These are phyloP conservation scores for Coemansia sp. DNA, from an alignment of 192 early-diverging fungal genomes.

Conservation along the genomic window DNA sequence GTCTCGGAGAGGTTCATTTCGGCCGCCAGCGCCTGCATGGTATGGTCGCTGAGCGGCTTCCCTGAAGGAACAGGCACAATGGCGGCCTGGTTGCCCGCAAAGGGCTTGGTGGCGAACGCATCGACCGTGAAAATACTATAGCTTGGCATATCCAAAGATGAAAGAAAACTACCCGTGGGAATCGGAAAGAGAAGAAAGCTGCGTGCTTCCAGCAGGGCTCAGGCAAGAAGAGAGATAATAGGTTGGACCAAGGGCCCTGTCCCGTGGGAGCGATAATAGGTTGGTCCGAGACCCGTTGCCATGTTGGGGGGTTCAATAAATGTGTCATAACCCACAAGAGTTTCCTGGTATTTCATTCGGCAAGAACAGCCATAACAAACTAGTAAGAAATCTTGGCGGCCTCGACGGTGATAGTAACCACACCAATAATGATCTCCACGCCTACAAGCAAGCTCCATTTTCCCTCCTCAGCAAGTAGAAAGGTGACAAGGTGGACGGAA, in stretches of 20 bases:
- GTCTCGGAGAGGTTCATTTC: slow-evolving; percentile 51
- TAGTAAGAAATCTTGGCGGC: slow-evolving; percentile 45
- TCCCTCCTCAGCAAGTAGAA: not conserved
- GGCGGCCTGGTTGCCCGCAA: slow-evolving; percentile 40
- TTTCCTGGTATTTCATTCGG: not conserved
- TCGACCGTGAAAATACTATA: slow-evolving; percentile 33
- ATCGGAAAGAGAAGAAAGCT: not conserved
- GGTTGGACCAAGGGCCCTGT: too few species aligned
- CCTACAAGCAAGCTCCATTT: slow-evolving; percentile 18
- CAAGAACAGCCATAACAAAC: not conserved
- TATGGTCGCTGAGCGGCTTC: slow-evolving; percentile 1
- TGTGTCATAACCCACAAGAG: too few species aligned
- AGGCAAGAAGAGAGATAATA: too few species aligned
- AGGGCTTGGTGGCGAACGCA: slow-evolving; percentile 21
- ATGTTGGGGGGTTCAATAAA: too few species aligned
- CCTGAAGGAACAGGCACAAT: slow-evolving; percentile 20
- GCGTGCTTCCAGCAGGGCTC: too few species aligned
- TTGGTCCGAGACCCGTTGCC: too few species aligned
- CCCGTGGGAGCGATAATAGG: too few species aligned
- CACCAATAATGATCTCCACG: slow-evolving; percentile 70
- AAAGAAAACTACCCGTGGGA: not conserved
- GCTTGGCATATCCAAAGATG: slow-evolving; percentile 5
- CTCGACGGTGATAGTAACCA: slow-evolving; percentile 70
- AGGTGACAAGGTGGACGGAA: too few species aligned
- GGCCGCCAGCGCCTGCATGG: slow-evolving; percentile 18